Evolutionary conservation across 345 rosid genomes (phyloP), one percentile per base, ranked within the genome.

Genomic region (Dipteronia sinensis): DNA sequence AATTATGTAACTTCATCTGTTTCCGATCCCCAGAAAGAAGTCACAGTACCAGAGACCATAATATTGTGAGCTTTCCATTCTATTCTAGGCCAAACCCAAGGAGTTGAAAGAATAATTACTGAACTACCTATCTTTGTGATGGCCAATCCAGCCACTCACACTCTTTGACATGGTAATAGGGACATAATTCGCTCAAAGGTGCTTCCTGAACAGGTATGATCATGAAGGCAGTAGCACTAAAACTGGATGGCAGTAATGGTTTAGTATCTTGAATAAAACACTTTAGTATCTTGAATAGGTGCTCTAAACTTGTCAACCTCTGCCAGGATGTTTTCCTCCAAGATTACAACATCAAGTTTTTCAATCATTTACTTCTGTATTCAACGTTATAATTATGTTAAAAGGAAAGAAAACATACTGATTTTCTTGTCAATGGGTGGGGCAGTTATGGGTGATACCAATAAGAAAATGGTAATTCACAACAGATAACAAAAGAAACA

Each of bases 11-110:
- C 72, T 67, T 68, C 38, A 29, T 66, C 67, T 17, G 58, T 56
- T 42, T 68, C 65, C 13, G 72, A 42, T 47, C 29, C 56, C 38
- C 72, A 70, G 42, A 69, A 74, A 76, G 56, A 56, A 58, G 58
- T 38, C 27, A 67, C 68, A 34, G 13, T 31, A 19, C 27, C 20
- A 20, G 64, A 27, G 44, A 27, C 40, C 46, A 20, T 67, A 16
- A 27, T 1, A 59, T 25, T 10, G 10, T 20, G 67, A 72, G 44
- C 49, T 67, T 59, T 55, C 58, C 56, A 71, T 31, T 59, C 53
- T 38, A 53, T 46, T 16, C 53, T 12, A 58, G 17, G 20, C 23
- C 64, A 66, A 29, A 47, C 22, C 61, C 47, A 76, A 67, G 53
- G 20, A 23, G 20, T 64, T 12, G 70, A 25, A 65, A 69, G 31